Evolutionary conservation across 2,329 filamentous ascomycete genomes (phyloP), one percentile per base, ranked within the genome.

Genomic region (Colletotrichum magnum): DNA sequence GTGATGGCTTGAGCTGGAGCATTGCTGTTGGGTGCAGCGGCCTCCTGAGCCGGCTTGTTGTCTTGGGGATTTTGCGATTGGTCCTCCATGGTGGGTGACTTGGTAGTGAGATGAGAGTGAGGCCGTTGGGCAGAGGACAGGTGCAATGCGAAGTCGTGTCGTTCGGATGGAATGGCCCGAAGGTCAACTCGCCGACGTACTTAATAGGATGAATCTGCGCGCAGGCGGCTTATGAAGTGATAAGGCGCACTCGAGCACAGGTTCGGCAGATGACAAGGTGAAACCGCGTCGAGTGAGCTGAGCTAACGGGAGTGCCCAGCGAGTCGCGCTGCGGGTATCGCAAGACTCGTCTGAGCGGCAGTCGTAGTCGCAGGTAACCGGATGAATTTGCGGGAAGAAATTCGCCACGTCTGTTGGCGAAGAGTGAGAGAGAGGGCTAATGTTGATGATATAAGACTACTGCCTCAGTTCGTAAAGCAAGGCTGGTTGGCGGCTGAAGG

Each of bases 41-140:
- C 45, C 24, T 70, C 63, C n/a, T 45, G 54, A 13, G 58, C 58
- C 15, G 58, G 52, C 43, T 57, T 70, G 18, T 70, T 51, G 16
- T n/a, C 58, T 62, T 24, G 26, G 58, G 26, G 36, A 21, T 47
- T 26, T 54, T 68, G 64, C 51, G 58, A 18, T 69, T 69, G 68
- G 32, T 64, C 64, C 43, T 69, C 68, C 68, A 70, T 70, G 10
- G 12, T 58, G 52, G 41, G 3, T 32, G 48, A 36, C 2, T 47
- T 24, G 18, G 12, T 51, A 28, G 15, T 41, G 45, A 56, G 28
- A 60, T 36, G 45, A 52, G 21, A 53, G 24, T 26, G 18, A 50
- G 18, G 48, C 45, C 15, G 32, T 18, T 21, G 21, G 54, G 48
- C 6, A 24, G 36, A 18, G 41, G 24, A 4, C 5, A 36, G 18